Percentiles rank a stretch among this genome's conserved stretches.
phyloP scores from a whole-genome alignment of 225 moss, liverwort and hornwort species.

The Physcomitrium patens region DNA sequence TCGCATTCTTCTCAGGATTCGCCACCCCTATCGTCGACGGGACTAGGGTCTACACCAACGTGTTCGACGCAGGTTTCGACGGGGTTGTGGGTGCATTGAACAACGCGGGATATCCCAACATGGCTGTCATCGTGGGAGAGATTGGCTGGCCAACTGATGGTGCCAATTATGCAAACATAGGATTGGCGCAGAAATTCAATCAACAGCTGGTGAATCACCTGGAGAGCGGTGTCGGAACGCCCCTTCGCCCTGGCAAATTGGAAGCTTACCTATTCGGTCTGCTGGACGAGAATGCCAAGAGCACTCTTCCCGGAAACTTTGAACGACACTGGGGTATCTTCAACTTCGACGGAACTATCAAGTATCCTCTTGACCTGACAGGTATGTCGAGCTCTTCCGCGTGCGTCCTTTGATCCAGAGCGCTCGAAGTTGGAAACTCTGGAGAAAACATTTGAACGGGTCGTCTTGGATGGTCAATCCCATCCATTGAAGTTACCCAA shows the following conservation, averaged over 20 bases:
- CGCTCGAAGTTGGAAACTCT: too few species aligned
- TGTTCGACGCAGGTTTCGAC: slow-evolving; percentile 85
- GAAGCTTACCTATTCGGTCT: slow-evolving; percentile 73
- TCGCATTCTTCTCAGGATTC: slow-evolving; percentile 62
- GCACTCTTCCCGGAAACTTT: slow-evolving; percentile 68
- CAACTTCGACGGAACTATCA: slow-evolving; percentile 71
- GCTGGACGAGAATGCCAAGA: slow-evolving; percentile 86
- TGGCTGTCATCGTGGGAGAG: slow-evolving; percentile 73
- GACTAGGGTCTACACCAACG: slow-evolving; percentile 47
- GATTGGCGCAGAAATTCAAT: slow-evolving; percentile 67
- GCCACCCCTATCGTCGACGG: slow-evolving; percentile 31
- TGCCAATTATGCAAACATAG: slow-evolving; percentile 42
- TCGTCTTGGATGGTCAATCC: too few species aligned
- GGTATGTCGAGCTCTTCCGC: slow-evolving; percentile 29
- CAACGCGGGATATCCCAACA: slow-evolving; percentile 48
- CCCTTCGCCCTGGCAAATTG: slow-evolving; percentile 62
- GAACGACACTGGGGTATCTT: slow-evolving; percentile 92
- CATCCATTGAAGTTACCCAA: neutral
- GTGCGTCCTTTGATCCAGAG: too few species aligned
- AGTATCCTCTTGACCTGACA: slow-evolving; percentile 73
- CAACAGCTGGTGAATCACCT: slow-evolving; percentile 70
- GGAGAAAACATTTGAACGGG: too few species aligned
- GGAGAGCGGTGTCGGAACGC: slow-evolving; percentile 58
- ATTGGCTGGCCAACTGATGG: slow-evolving; percentile 96
- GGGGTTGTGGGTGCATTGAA: slow-evolving; percentile 62